Percentiles rank a stretch among this genome's conserved stretches.
Conservation (phyloP, 352 stramenopile genomes). For the Pythium aristosporum region DNA sequence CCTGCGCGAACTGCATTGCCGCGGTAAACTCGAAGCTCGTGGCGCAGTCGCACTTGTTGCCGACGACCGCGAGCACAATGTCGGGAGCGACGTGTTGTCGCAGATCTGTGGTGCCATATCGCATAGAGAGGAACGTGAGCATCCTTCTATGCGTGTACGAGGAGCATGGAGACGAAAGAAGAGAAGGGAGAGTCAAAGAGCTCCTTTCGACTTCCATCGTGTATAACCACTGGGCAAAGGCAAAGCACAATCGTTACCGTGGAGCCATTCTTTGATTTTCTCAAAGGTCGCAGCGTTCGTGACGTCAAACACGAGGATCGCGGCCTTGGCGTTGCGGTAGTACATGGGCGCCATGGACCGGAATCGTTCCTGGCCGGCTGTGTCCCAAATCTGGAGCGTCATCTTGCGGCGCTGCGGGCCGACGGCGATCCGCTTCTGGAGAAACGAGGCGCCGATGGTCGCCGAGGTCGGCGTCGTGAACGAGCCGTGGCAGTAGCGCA, state of each 20-base stretch:
- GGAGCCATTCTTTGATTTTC: conserved; percentile 87
- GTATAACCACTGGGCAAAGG: no score
- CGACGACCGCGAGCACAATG: conserved; percentile 79
- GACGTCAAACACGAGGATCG: conserved; percentile 86
- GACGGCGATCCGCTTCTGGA: conserved; percentile 84
- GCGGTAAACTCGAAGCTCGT: conserved; percentile 66
- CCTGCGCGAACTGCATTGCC: conserved; percentile 68
- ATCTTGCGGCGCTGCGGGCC: conserved; percentile 69
- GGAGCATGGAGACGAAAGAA: background rate
- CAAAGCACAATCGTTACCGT: conserved; percentile 33
- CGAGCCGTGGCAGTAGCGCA: conserved; percentile 86
- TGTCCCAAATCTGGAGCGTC: conserved; percentile 90
- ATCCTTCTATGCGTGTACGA: background rate
- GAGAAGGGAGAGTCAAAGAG: background rate
- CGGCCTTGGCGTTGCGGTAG: conserved; percentile 87
- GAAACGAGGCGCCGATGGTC: conserved; percentile 84
- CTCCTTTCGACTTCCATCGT: no score
- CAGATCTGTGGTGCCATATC: conserved; percentile 39
- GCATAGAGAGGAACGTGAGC: background rate
- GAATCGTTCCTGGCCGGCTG: conserved; percentile 74
- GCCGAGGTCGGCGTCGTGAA: conserved; percentile 84
- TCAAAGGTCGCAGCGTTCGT: conserved; percentile 76
- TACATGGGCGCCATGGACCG: conserved; percentile 90
- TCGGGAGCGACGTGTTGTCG: conserved; percentile 77
- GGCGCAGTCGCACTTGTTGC: conserved; percentile 79